phyloP scores from a whole-genome alignment of 202 grass and related monocot species.

The Brachypodium distachyon region DNA sequence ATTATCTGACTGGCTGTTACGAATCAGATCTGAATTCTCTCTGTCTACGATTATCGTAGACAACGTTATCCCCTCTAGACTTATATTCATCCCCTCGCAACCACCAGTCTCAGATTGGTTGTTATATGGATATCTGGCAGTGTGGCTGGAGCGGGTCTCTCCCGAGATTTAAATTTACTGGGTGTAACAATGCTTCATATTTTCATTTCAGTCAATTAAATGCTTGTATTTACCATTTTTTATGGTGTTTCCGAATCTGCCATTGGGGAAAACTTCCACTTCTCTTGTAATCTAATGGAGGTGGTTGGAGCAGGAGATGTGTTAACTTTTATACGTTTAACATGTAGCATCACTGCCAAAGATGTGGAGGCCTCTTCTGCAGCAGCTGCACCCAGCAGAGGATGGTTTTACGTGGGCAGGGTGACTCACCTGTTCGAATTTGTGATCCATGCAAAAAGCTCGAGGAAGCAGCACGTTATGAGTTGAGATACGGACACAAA shows the following conservation, averaged over 20 bases:
- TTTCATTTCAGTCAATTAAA: slow-evolving; percentile 2
- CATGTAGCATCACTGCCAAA: slow-evolving; percentile 84
- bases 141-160: not conserved
- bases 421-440: slow-evolving; percentile 77
- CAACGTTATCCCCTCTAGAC: not conserved
- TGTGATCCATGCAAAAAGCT: slow-evolving; percentile 89
- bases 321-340: slow-evolving; percentile 2
- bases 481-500: slow-evolving; percentile 80
- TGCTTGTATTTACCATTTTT: not conserved
- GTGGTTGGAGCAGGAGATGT: not conserved
- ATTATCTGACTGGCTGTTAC: not conserved
- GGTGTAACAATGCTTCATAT: not conserved
- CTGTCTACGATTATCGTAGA: no score
- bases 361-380: slow-evolving; percentile 91
- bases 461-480: slow-evolving; percentile 69
- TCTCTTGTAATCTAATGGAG: not conserved
- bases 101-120: not conserved
- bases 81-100: not conserved
- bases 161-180: not conserved
- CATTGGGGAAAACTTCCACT: not conserved
- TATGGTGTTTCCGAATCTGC: slow-evolving; percentile 9
- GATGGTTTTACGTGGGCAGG: slow-evolving; percentile 91
- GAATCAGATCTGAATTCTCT: not conserved
- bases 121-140: not conserved
- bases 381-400: slow-evolving; percentile 74